These are phyloP conservation scores for Leucogyrophana mollusca DNA, from an alignment of 768 basidiomycete species.

Conservation along the genomic window DNA sequence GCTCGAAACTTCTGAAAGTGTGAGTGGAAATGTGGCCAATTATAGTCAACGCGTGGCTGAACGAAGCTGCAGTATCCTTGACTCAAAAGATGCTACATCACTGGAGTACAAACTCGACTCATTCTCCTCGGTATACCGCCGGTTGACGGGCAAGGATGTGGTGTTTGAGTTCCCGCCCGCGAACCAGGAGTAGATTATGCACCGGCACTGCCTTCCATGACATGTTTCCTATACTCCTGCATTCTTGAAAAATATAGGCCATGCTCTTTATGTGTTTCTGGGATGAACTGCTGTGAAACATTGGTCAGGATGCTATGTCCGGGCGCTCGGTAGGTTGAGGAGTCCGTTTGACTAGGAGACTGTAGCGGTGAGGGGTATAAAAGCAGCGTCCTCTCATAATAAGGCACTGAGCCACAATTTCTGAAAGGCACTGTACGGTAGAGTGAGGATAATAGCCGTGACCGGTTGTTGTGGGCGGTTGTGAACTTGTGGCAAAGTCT, in stretches of 20 bases:
- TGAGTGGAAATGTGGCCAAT: constrained; percentile 44
- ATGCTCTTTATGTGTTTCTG: constrained; percentile 31
- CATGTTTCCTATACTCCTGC: constrained; percentile 27
- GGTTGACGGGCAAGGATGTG: constrained; percentile 95
- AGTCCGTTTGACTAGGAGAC: too few relatives aligned
- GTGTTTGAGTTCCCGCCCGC: constrained; percentile 89
- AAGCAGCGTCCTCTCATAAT: background rate
- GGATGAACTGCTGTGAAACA: background rate
- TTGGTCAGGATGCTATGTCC: background rate
- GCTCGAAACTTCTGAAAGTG: constrained; percentile 97
- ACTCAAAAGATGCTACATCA: constrained; percentile 96
- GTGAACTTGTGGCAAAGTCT: constrained; percentile 2
- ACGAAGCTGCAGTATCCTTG: constrained; percentile 70
- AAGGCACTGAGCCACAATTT: background rate
- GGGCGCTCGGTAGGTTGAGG: too few relatives aligned
- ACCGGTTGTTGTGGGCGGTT: background rate
- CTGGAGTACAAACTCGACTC: constrained; percentile 99
- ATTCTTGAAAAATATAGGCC: constrained; percentile 33
- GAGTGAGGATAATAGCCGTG: too few relatives aligned
- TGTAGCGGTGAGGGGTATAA: constrained; percentile 16
- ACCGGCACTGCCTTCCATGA: constrained; percentile 28
- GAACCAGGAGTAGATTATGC: constrained; percentile 59
- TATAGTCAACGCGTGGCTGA: constrained; percentile 12
- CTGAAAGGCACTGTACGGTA: too few relatives aligned
- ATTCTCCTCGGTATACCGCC: constrained; percentile 95